These are phyloP conservation scores for Cardamine occulta DNA, from an alignment of 345 rosid species.

Conservation along the genomic window DNA sequence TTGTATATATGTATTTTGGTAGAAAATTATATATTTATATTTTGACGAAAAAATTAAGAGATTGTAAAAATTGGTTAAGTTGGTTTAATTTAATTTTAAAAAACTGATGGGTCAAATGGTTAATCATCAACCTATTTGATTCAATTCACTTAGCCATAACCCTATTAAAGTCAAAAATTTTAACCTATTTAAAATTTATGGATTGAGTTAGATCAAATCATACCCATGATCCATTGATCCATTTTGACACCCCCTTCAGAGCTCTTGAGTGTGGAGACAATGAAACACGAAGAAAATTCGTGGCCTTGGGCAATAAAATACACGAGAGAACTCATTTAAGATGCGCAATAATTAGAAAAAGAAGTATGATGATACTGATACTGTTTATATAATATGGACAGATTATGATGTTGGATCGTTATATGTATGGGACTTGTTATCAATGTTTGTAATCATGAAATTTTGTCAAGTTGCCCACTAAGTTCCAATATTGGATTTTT, in stretches of 20 bases:
- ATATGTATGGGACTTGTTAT: not conserved
- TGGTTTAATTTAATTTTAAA: too few relatives aligned
- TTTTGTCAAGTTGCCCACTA: slow-evolving; percentile 14
- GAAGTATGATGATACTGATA: slow-evolving; percentile 2
- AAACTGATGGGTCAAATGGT: too few relatives aligned
- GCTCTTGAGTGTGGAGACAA: slow-evolving; percentile 19
- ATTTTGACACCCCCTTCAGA: not conserved
- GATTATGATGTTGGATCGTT: not conserved
- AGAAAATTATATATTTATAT: too few relatives aligned
- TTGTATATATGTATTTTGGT: too few relatives aligned
- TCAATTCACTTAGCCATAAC: too few relatives aligned
- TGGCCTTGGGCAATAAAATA: slow-evolving; percentile 1
- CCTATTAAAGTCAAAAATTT: too few relatives aligned
- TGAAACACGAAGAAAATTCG: not conserved
- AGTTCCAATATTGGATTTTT: slow-evolving; percentile 12
- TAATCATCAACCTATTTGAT: too few relatives aligned
- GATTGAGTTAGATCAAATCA: too few relatives aligned
- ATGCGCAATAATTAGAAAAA: slow-evolving; percentile 12
- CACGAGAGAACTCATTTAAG: slow-evolving; percentile 11
- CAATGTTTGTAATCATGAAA: slow-evolving; percentile 21
- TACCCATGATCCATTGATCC: too few relatives aligned
- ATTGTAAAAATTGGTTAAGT: too few relatives aligned
- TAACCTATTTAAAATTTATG: too few relatives aligned
- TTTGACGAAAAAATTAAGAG: too few relatives aligned
- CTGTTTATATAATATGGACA: not conserved